Evolutionary conservation across 306 rosid genomes (phyloP), one percentile per base, ranked within the genome.

Genomic region (Trifolium fragiferum): DNA sequence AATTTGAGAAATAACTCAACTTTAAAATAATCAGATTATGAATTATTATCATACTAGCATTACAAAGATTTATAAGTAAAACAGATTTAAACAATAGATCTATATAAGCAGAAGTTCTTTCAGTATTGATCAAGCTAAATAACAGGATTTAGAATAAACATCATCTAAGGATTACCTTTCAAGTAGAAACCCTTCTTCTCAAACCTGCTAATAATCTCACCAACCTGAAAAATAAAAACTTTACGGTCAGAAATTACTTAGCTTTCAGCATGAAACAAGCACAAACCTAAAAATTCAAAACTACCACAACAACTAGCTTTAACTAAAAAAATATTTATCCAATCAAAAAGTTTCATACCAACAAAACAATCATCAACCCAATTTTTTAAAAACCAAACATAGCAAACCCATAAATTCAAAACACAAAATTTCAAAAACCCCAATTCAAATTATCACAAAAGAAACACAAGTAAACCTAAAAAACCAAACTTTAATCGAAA

Each of bases 151-250:
- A 14, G 19, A 62, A 3, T 33, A 0, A 20, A 4, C 46, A 62
- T 61, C 7, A 6, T 33, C 2, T 27, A 40, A 25, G 8, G 5
- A 10, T 49, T 80, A 94, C 97, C 98, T 88, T 83, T 91, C 83
- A 94, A 70, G 73, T 70, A 76, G 84, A 94, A 91, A 7, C 98
- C 98, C 83, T 91, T 94, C 90, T 91, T 88, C 92, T 94, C 97
- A 84, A 94, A 91, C 82, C 96, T 90, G 89, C 93, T 76, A 73
- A 94, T 88, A 57, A 94, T 82, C 80, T 90, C 93, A 73, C 98
- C 95, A 80, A 94, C 78, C 97, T 93, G 85, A 74, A 77, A 80
- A 59, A 84, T 0, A 72, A 79, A 7, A 23, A 2, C 10, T 4
- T 47, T 19, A 60, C 55, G 1, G 11, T 58, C 19, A 66, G 10